A percentile compares a stretch with the other conserved stretches of the same genome.
These are phyloP conservation scores for Termitomyces sp. DNA, from an alignment of 768 basidiomycete genomes.

Conservation along the genomic window DNA sequence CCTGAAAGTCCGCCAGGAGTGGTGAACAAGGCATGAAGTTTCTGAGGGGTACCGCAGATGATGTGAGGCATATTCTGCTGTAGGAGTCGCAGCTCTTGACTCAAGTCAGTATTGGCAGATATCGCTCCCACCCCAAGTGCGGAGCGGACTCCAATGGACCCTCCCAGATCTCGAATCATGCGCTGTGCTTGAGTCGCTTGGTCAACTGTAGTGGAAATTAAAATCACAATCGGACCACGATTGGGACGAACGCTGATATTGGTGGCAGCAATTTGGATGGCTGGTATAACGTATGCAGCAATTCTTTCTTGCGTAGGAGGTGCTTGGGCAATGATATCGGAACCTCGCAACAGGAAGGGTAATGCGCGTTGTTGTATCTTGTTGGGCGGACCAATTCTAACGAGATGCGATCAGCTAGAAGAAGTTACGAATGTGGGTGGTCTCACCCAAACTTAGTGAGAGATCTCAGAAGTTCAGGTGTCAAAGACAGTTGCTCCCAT, in stretches of 20 bases:
- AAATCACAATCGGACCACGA: slow-evolving; percentile 82
- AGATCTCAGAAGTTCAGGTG: slow-evolving; percentile 83
- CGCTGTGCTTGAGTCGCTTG: slow-evolving; percentile 97
- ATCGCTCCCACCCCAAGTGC: slow-evolving; percentile 83
- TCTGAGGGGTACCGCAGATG: slow-evolving; percentile 96
- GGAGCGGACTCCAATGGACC: slow-evolving; percentile 87
- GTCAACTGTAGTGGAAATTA: slow-evolving; percentile 97
- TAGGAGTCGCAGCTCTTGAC: slow-evolving; percentile 75
- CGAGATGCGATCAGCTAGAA: slow-evolving; percentile 4
- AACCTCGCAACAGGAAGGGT: slow-evolving; percentile 88
- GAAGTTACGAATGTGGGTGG: background rate
- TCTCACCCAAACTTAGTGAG: slow-evolving; percentile 91
- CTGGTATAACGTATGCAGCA: slow-evolving; percentile 93
- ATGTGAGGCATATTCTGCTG: slow-evolving; percentile 93
- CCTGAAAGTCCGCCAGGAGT: slow-evolving; percentile 71
- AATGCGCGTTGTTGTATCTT: slow-evolving; percentile 98
- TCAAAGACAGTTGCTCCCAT: slow-evolving; percentile 90
- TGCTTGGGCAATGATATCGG: slow-evolving; percentile 98
- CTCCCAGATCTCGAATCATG: slow-evolving; percentile 92
- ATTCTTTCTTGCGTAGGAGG: slow-evolving; percentile 98
- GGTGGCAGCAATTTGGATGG: slow-evolving; percentile 75
- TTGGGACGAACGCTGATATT: slow-evolving; percentile 50
- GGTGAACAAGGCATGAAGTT: slow-evolving; percentile 88
- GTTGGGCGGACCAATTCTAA: slow-evolving; percentile 92
- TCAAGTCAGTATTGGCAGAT: slow-evolving; percentile 52